Base-by-base conservation (phyloP, 441 rosid genomes). In the Erysimum cheiri region DNA sequence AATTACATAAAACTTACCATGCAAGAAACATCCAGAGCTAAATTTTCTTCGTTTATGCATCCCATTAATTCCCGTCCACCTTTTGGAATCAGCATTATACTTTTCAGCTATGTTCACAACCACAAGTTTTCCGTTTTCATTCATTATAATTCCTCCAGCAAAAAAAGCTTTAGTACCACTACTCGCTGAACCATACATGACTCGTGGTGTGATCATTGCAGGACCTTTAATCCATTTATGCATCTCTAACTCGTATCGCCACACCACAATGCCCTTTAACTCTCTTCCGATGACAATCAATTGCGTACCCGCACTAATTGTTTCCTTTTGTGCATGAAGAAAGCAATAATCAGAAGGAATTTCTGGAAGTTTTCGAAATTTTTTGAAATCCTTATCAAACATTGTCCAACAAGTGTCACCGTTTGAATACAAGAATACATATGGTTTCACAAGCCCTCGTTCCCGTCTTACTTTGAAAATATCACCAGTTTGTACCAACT, bases 181-280 rank as follows among this genome's bases (percentile, higher is more conserved):
- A 6, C 85, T 82, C 2, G 93, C 91, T 0, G 93, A 92, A 3
- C 83, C 98, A 19, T 85, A 88, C 77, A 90, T 69, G 58, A 87
- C 79, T 62, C 96, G 64, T 2, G 94, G 89, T 43, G 64, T 70
- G 12, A 62, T 84, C 94, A 92, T 84, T 3, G 75, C 55, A 61
- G 84, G 85, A 46, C 89, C 95, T 57, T 84, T 90, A 40, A 48
- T 60, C 98, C 95, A 92, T 65, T 56, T 81, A 53, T 85, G 81
- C n/a, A 77, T 73, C 61, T 77, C 86, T 39, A 88, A 12, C 71
- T 90, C 93, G 55, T 81, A 92, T 61, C 92, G 80, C 92, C 93
- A 90, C 8, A 83, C 83, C 15, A 78, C 88, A 41, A 76, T 71
- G 10, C 87, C 78, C 2, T 79, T 65, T 3, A 74, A 53, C 75